A percentile compares a stretch with the other conserved stretches of the same genome.
These are phyloP conservation scores for Physcomitrium patens DNA, from an alignment of 225 moss, liverwort and hornwort genomes.

Conservation along the genomic window DNA sequence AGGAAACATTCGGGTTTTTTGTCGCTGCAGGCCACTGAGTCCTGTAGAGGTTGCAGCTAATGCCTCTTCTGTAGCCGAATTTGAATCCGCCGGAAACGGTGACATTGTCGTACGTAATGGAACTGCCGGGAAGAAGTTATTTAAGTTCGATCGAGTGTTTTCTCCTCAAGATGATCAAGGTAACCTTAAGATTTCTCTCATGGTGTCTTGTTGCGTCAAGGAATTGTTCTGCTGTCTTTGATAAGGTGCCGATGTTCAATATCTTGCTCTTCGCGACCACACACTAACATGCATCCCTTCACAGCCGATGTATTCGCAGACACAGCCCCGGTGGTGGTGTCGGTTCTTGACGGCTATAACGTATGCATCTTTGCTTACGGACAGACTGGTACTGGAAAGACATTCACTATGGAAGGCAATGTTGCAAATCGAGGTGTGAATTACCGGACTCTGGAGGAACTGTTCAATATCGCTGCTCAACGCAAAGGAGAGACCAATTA, in stretches of 20 bases:
- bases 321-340: slow-evolving; percentile 90
- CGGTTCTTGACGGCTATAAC: slow-evolving; percentile 90
- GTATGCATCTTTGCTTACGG: slow-evolving; percentile 96
- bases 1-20: slow-evolving; percentile 96
- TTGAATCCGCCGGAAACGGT: slow-evolving; percentile 75
- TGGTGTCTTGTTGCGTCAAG: neutral
- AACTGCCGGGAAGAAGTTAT: slow-evolving; percentile 75
- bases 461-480: slow-evolving; percentile 73
- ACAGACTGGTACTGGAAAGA: slow-evolving; percentile 94
- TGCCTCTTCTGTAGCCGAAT: slow-evolving; percentile 68
- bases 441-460: slow-evolving; percentile 89
- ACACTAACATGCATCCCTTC: slow-evolving; percentile 6
- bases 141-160: slow-evolving; percentile 94
- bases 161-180: slow-evolving; percentile 92
- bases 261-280: too few species aligned
- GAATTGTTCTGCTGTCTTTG: too few species aligned
- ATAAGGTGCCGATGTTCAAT: too few species aligned
- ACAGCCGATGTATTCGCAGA: slow-evolving; percentile 84
- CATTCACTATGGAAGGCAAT: slow-evolving; percentile 91
- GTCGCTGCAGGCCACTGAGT: slow-evolving; percentile 86
- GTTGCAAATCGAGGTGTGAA: slow-evolving; percentile 85
- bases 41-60: slow-evolving; percentile 51
- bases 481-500: slow-evolving; percentile 60
- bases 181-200: slow-evolving; percentile 17
- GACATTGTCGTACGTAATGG: slow-evolving; percentile 83